These are phyloP conservation scores for Eucalyptus shirleyi DNA, from an alignment of 345 rosid species.

Conservation along the genomic window DNA sequence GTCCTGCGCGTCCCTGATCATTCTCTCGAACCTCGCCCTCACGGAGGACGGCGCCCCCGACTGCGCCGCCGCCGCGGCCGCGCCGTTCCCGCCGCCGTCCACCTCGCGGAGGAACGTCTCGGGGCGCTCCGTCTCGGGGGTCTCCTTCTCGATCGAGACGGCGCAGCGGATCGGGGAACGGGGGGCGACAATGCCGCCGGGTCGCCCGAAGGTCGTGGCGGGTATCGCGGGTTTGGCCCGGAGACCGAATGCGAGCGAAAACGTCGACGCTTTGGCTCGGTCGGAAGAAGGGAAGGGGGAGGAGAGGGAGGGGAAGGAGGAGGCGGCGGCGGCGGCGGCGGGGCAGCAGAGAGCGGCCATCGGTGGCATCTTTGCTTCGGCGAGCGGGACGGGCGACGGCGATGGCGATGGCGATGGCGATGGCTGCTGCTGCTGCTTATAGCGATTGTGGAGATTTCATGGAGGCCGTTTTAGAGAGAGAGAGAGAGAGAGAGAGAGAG, in stretches of 20 bases:
- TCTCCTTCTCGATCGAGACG: constrained; percentile 59
- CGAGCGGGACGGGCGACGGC: neutral
- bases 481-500: neutral
- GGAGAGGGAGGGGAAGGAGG: neutral
- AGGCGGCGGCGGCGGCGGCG: neutral
- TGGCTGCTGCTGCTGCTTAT: neutral
- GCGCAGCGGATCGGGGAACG: constrained; percentile 11
- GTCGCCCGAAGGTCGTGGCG: neutral
- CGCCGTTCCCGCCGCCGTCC: constrained; percentile 15
- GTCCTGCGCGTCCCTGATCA: constrained; percentile 83
- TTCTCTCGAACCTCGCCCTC: constrained; percentile 78
- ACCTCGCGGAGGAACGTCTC: constrained; percentile 61
- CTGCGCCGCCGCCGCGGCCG: neutral
- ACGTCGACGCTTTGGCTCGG: neutral
- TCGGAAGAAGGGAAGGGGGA: neutral
- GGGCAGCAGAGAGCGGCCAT: neutral
- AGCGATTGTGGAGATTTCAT: neutral
- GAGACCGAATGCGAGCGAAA: neutral
- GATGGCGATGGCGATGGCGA: neutral
- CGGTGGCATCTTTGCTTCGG: neutral
- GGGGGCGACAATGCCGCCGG: neutral
- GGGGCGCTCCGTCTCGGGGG: constrained; percentile 55
- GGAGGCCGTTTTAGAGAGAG: neutral
- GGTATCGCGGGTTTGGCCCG: neutral
- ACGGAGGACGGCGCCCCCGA: constrained; percentile 12